Base-by-base conservation (phyloP, 176 grass and related monocot genomes). In the Melocanna baccifera region DNA sequence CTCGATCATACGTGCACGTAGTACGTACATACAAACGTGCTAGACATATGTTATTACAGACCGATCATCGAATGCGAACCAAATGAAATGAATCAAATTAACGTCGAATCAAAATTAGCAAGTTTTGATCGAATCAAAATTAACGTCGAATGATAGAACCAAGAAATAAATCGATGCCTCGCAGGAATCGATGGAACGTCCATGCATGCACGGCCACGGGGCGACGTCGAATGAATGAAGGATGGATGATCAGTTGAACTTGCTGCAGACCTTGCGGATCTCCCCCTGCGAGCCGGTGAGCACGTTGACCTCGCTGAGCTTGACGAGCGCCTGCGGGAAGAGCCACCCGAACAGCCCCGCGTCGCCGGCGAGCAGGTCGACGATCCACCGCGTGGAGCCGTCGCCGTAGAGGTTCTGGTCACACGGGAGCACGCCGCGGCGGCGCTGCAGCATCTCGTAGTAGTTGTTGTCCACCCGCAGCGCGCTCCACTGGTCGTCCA, bases 401-500 rank as follows among this genome's bases (percentile, higher is more conserved):
- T 80, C 80, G 15, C 12, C 34, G 30, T 81, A 71, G 3, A 90
- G 47, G 67, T 77, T 85, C 74, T 87, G 84, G 20, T 91, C 84
- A n/a, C 42, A 20, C 2, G 18, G 10, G 39, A 91, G 84, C 6
- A 91, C 66, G 11, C 80, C 89, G 18, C 74, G 75, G 22, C n/a
- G 52, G 4, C 18, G 61, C 58, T 80, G 46, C 50, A 91, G 48
- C 59, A 83, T 82, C 84, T 48, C 76, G 84, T 91, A 91, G 84
- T 83, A 91, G 68, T 82, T 78, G 75, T 74, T 90, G 84, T 90
- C 84, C 74, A 90, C 89, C 12, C 7, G 74, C 0, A 25, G 29
- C 26, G 80, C 45, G 13, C 47, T 87, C 34, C 67, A 43, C 34
- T 53, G 71, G 58, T 87, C 69, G 76, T 86, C 81, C 15, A 85